Evolutionary conservation across 1,139 yeast species (phyloP), one percentile per base, ranked within the genome.

Genomic region (Geotrichum aggregatum): DNA sequence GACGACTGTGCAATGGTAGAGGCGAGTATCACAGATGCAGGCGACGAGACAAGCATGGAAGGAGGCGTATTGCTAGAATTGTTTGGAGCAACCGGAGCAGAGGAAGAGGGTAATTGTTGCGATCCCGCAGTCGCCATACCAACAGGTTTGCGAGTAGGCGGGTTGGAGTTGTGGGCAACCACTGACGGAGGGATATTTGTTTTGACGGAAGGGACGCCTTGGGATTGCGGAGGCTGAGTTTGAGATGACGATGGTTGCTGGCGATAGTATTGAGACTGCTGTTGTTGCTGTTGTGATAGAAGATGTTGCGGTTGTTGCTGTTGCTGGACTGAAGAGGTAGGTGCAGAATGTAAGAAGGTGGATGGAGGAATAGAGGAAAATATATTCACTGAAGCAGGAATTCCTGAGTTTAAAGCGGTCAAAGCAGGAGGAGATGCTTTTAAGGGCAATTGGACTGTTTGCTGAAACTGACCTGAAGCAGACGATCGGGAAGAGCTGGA

Each of bases 101-200:
- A 40, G 28, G 42, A 39, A 39, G 42, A 39, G 33, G 44, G 33
- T 22, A 24, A 40, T 14, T 22, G 14, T 28, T 40, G 44, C 5
- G 44, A 7, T 6, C 31, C n/a, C 26, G 26, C 44, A 18, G 44
- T 24, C 14, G 34, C 8, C 22, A 21, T 39, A 11, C 44, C 44
- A 26, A 41, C 34, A 4, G 44, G 44, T 18, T 28, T 28, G 24
- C 35, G 34, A 7, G 14, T 28, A n/a, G 35, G 11, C 26, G 28
- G 14, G 44, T 41, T 13, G 30, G 18, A 5, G 30, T 22, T 24
- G 30, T 19, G 28, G 24, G 41, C 7, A 38, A 38, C 22, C 14
- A 38, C 41, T 14, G 41, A 24, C 13, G 24, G 13, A 14, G 41
- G 41, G 19, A 14, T 18, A 13, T 22, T 16, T 11, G 43, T 24